Base-by-base conservation (phyloP, 2,329 filamentous ascomycete species). In the Talaromyces islandicus region DNA sequence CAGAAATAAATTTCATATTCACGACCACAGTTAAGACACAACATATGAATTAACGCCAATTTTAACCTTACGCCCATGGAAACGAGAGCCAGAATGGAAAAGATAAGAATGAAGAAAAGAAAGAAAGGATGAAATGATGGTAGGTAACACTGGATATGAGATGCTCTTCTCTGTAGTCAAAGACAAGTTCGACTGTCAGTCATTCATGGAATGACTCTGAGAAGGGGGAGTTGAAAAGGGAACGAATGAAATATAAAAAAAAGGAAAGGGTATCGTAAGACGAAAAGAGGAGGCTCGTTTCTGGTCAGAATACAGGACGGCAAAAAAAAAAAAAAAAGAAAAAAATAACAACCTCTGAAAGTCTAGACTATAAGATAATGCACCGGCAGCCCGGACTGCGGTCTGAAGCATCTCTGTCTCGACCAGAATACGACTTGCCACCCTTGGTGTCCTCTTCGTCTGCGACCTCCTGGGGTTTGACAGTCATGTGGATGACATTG, bases 401-500 rank as follows among this genome's bases (percentile, higher is more conserved):
- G 62, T 86, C 83, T 38, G 79, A 79, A 29, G 80, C 80, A 52
- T 86, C 85, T 43, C 78, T 73, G 59, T 81, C 78, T 63, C 83
- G 78, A 46, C 76, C 68, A 64, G 77, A 75, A 56, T 78, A 75
- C 30, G 70, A 67, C 73, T 88, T 89, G 61, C 83, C 82, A 35
- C 84, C 83, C 70, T 88, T 88, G 60, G 88, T 86, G 66, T 91
- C 88, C 68, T 90, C 87, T 69, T 94, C 91, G 65, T 95, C 88
- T 63, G 93, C 80, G 43, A 89, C 83, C 70, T 96, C 91, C 70
- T 92, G 88, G 2, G 92, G 92, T 67, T 90, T 89, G 67, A 96
- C 87, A 6, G 90, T 93, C 91, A 96, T 96, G 75, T 96, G 92
- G n/a, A 96, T 87, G 29, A 96, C 90, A 66, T 96, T 96, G 7